phyloP scores from a whole-genome alignment of 1,284 basidiomycete genomes.

The Earliella scabrosa region DNA sequence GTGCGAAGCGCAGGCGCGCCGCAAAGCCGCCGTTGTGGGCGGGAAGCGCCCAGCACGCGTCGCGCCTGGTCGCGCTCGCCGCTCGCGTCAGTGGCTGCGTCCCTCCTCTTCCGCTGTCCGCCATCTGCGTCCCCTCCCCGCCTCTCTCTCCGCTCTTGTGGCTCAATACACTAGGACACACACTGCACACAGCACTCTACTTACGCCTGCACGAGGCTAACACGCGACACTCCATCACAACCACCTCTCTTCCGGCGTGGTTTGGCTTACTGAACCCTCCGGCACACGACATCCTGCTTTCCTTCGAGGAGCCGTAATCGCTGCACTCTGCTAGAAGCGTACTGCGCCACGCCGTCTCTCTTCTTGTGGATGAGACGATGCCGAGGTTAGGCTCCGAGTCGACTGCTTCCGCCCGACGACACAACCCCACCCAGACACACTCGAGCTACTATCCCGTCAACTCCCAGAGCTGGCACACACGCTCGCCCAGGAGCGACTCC shows the following conservation, averaged over 20 bases:
- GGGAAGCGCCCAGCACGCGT: not conserved
- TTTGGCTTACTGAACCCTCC: not conserved
- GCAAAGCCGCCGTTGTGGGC: too few species aligned
- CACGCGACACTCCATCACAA: too few species aligned
- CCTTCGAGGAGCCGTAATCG: not conserved
- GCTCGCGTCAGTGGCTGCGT: conserved; percentile 7
- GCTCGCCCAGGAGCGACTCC: not conserved
- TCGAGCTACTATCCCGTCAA: conserved; percentile 14
- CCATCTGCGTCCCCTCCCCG: not conserved
- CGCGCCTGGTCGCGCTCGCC: not conserved
- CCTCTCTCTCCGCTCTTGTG: too few species aligned
- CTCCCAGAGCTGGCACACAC: conserved; percentile 14
- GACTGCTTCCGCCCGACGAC: conserved; percentile 19
- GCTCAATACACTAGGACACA: too few species aligned
- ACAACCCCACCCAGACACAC: conserved; percentile 18
- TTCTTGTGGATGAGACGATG: conserved; percentile 15
- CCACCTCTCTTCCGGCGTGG: too few species aligned
- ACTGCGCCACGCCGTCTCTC: not conserved
- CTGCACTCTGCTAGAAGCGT: not conserved
- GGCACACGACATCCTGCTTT: not conserved
- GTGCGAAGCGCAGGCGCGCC: too few species aligned
- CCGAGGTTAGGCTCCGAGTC: conserved; percentile 21
- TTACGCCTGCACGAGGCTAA: not conserved
- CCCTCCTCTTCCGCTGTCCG: not conserved
- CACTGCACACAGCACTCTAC: too few species aligned